Evolutionary conservation across 108 stramenopile species (phyloP), one percentile per base, ranked within the genome.

Genomic region (Skeletonema grethae): DNA sequence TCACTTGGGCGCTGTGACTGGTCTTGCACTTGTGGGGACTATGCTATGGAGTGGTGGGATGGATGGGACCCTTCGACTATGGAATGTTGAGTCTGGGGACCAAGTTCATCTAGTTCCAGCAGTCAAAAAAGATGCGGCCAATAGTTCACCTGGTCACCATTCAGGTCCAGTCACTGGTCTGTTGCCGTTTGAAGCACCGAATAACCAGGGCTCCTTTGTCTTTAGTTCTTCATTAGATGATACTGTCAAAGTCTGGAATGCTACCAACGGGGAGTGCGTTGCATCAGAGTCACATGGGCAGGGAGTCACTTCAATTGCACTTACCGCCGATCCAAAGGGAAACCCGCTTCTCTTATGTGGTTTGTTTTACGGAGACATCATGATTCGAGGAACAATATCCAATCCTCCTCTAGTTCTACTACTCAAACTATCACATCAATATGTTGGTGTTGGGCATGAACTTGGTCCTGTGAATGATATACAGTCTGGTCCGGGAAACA

Each of bases 181-280:
- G n/a, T 62, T 84, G 15, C 80, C 70, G 18, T 94, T 91, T 63
- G 76, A 82, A 57, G 67, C 72, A 24, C 79, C 79, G n/a, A 69
- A 67, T 24, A 62, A 41, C 39, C 43, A 70, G 35, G 88, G 87
- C 32, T 82, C 78, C 28, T 95, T 90, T 75, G 85, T 95, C 5
- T 69, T 95, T 64, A 88, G 85, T 66, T 85, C 87, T 22, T 83
- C 83, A 11, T 70, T 95, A 38, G 94, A 95, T 69, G 88, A 91
- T 58, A 85, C 87, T 15, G 84, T 95, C 58, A 90, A 88, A 82
- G 94, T 89, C 5, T 95, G 91, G 91, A 91, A 92, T 69, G 85
- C 86, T 2, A 69, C 72, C 3, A 90, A 89, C 32, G 94, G 91
- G n/a, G 77, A 88, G 32, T 91, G 90, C 59, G 89, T 95, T 2